Evolutionary conservation across 345 rosid genomes (phyloP).

Genomic region (Bruguiera parviflora): DNA sequence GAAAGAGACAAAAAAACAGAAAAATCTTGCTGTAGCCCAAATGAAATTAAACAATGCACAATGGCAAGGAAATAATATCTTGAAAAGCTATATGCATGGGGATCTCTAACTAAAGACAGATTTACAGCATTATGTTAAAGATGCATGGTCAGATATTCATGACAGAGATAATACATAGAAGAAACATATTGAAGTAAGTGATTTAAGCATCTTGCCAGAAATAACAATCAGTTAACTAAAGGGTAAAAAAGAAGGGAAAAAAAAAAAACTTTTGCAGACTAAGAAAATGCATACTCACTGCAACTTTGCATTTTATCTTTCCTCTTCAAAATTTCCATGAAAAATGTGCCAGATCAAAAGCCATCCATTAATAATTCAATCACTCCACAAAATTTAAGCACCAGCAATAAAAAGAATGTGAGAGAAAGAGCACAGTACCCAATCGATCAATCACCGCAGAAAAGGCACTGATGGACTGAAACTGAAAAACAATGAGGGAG

Average conservation of each 20-base stretch:
- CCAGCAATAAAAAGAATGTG: not conserved
- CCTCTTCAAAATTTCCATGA: not conserved
- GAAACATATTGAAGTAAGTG: not conserved
- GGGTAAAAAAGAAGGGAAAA: not conserved
- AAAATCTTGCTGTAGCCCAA: no score
- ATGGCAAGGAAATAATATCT: no score
- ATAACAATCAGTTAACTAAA: not conserved
- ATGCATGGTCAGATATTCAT: no score
- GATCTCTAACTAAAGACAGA: no score
- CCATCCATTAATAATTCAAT: not conserved
- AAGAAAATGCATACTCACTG: not conserved
- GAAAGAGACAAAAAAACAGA: no score
- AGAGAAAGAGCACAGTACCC: conserved; percentile 43
- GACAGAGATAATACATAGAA: not conserved
- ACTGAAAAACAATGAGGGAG: conserved; percentile 88
- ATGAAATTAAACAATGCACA: no score
- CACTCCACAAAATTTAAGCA: not conserved
- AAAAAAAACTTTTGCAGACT: not conserved
- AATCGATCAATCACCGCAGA: conserved; percentile 97
- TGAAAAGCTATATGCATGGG: no score
- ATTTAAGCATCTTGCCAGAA: not conserved
- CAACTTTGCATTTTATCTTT: not conserved
- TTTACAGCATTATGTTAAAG: no score
- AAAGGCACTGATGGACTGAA: conserved; percentile 94
- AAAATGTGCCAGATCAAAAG: not conserved